phyloP scores from a whole-genome alignment of 1,284 basidiomycete genomes.

The Mycena citricolor region DNA sequence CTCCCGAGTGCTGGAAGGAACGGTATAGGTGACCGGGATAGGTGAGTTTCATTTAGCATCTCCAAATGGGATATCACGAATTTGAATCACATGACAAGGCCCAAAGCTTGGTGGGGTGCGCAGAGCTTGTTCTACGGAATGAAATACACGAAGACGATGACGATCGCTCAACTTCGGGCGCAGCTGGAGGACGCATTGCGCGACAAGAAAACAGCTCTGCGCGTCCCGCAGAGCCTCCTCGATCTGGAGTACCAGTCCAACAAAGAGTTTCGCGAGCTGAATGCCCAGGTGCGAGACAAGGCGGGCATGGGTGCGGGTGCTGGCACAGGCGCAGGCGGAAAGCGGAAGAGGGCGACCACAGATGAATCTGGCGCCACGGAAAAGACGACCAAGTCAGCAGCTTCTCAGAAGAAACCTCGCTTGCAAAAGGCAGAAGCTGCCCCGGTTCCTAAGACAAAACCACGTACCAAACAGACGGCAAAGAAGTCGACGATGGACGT shows the following conservation, averaged over 20 bases:
- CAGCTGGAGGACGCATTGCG: slow-evolving; percentile 21
- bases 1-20: slow-evolving; percentile 16
- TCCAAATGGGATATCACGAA: too few species aligned
- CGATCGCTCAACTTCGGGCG: slow-evolving; percentile 12
- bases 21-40: slow-evolving; percentile 18
- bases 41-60: slow-evolving; percentile 1
- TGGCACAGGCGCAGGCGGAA: background rate
- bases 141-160: slow-evolving; percentile 20
- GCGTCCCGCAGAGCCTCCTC: slow-evolving; percentile 15
- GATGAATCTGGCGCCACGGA: slow-evolving; percentile 2
- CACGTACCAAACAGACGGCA: slow-evolving; percentile 2
- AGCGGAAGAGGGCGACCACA: slow-evolving; percentile 3
- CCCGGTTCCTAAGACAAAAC: slow-evolving; percentile 1
- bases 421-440: slow-evolving; percentile 8
- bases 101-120: slow-evolving; percentile 21
- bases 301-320: slow-evolving; percentile 12
- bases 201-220: slow-evolving; percentile 14
- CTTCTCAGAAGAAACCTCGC: too few species aligned
- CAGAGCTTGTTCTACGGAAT: slow-evolving; percentile 19
- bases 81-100: background rate
- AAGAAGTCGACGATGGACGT: slow-evolving; percentile 8
- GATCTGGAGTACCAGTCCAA: slow-evolving; percentile 18
- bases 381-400: background rate
- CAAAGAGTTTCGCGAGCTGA: slow-evolving; percentile 22
- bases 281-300: slow-evolving; percentile 22